These are phyloP conservation scores for Asterella californica DNA, from an alignment of 225 moss, liverwort and hornwort genomes.

Conservation along the genomic window DNA sequence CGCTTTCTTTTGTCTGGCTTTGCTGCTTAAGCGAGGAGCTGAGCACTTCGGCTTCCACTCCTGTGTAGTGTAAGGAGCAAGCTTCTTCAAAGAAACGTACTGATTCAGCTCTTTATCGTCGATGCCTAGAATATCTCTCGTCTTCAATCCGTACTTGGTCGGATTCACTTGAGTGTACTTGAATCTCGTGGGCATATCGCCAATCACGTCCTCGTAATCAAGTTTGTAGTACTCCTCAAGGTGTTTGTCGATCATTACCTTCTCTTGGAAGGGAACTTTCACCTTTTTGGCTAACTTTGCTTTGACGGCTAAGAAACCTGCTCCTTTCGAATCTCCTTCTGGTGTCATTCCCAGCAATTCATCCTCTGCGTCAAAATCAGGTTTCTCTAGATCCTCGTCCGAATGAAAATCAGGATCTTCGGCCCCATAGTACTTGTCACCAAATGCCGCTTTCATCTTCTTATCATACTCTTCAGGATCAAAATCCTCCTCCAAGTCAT, in stretches of 20 bases:
- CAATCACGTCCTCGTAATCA: slow-evolving; percentile 88
- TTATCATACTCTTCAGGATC: slow-evolving; percentile 84
- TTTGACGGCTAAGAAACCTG: slow-evolving; percentile 64
- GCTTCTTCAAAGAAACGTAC: slow-evolving; percentile 81
- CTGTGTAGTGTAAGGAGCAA: slow-evolving; percentile 76
- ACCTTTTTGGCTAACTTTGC: slow-evolving; percentile 40
- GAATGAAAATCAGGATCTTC: slow-evolving; percentile 66
- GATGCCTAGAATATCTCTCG: slow-evolving; percentile 62
- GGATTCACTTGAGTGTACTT: slow-evolving; percentile 69
- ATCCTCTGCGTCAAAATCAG: slow-evolving; percentile 70
- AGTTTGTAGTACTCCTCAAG: slow-evolving; percentile 93
- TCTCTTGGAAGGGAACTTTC: slow-evolving; percentile 78
- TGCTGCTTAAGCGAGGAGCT: slow-evolving; percentile 58
- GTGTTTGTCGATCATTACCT: slow-evolving; percentile 80
- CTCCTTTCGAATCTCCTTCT: slow-evolving; percentile 33
- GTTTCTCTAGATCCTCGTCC: slow-evolving; percentile 55
- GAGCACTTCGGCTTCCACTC: slow-evolving; percentile 73
- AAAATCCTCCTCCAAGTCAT: slow-evolving; percentile 81
- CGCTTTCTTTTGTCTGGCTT: slow-evolving; percentile 60
- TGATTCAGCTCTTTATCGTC: slow-evolving; percentile 92
- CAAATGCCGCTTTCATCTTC: slow-evolving; percentile 92
- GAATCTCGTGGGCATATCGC: slow-evolving; percentile 85
- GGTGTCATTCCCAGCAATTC: slow-evolving; percentile 45
- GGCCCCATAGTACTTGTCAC: slow-evolving; percentile 73
- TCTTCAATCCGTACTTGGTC: slow-evolving; percentile 68